Base-by-base conservation (phyloP, 192 early-diverging fungal species). In the Diversispora epigaea region DNA sequence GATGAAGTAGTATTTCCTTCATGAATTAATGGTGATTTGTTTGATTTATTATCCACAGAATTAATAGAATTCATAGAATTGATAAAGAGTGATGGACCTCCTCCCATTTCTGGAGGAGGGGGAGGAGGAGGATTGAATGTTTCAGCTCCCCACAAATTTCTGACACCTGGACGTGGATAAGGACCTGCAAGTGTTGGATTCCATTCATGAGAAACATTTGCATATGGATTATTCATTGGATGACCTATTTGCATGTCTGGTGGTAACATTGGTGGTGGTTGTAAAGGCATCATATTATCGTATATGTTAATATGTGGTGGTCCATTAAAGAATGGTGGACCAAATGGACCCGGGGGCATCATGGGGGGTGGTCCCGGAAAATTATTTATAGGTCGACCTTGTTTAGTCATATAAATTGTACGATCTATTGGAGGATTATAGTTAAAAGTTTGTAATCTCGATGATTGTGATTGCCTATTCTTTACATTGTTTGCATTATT, bases 61-160 rank as follows among this genome's bases (percentile, higher is more conserved):
- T 49, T 49, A 19, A 15, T 15, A 50, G 21, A 47, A 68, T 32
- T 68, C 7, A 19, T 44, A 32, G 19, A 46, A 14, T 68, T 43
- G 49, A 49, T 68, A 46, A 50, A 68, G 12, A 68, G 21, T 49
- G 46, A 50, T 32, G 44, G 17, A 21, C 47, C 25, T 21, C 67
- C 67, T 12, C 47, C 45, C 6, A 68, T 52, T 25, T 68, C 67
- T 47, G 44, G 44, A 22, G 67, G 44, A 12, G 44, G 44, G 12
- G 67, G 44, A 12, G 32, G 45, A 32, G 25, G 25, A 32, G 32
- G 45, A 25, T 68, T 68, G 32, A 68, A 68, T 21, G 47, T 32
- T n/a, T 68, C 66, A 41, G 25, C 7, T 11, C 66, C 67, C 67
- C 67, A 68, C 32, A 52, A 9, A 68, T 68, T 68, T 47, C 67